Conservation (phyloP, 306 rosid species). For the Malus sylvestris region DNA sequence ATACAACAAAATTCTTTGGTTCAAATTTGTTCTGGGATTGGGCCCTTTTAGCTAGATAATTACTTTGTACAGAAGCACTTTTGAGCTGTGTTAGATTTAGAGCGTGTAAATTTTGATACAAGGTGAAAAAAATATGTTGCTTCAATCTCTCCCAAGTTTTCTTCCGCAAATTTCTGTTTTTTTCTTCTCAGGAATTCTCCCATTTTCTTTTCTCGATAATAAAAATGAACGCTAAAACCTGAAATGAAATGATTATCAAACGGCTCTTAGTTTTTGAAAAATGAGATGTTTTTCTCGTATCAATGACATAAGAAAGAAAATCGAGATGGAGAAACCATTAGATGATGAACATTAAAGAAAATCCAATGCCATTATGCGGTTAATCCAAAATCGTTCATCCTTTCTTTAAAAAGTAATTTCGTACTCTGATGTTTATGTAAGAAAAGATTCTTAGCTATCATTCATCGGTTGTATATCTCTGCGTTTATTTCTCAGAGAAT, state of each 20-base stretch:
- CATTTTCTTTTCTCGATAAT: neutral
- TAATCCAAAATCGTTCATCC: neutral
- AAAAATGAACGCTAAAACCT: too few species aligned
- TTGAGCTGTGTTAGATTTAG: neutral
- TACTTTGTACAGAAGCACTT: slow-evolving; percentile 19
- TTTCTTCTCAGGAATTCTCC: neutral
- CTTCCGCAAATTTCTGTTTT: neutral
- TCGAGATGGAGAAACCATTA: too few species aligned
- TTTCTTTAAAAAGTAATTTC: too few species aligned
- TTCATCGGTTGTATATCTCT: fast-evolving
- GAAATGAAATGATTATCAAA: too few species aligned
- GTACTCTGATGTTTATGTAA: neutral
- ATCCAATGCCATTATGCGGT: neutral
- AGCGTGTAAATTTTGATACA: slow-evolving; percentile 21
- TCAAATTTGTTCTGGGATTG: slow-evolving; percentile 5
- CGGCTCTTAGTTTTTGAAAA: neutral
- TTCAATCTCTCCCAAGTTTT: too few species aligned
- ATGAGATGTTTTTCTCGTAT: too few species aligned
- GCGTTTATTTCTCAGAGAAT: too few species aligned
- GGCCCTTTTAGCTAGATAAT: slow-evolving; percentile 10
- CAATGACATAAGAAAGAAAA: too few species aligned
- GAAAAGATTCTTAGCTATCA: neutral
- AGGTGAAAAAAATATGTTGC: slow-evolving; percentile 28
- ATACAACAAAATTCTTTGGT: neutral
- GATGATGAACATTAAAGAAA: neutral